A percentile compares a stretch with the other conserved stretches of the same genome.
Conservation (phyloP, 2,329 filamentous ascomycete genomes). For the Macrophomina tecta region DNA sequence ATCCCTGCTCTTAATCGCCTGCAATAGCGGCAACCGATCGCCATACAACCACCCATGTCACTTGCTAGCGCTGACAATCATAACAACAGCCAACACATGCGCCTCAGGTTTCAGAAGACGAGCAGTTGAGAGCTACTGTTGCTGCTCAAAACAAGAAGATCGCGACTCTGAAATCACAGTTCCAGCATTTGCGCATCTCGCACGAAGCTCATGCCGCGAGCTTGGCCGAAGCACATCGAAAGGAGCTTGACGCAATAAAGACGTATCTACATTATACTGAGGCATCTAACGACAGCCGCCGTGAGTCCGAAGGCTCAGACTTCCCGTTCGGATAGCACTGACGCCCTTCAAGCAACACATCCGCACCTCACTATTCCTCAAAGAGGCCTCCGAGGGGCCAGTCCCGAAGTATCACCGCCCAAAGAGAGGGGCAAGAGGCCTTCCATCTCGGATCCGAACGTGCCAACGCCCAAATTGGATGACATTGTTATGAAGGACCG, state of each 20-base stretch:
- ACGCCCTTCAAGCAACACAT: not conserved
- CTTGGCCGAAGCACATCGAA: slow-evolving; percentile 46
- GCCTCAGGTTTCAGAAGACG: slow-evolving; percentile 27
- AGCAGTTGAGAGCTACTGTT: slow-evolving; percentile 40
- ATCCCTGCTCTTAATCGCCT: not conserved
- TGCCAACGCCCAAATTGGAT: not conserved
- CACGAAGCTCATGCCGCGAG: slow-evolving; percentile 48
- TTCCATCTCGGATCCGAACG: not conserved
- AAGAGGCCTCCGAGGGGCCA: not conserved
- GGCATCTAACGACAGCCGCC: slow-evolving; percentile 33
- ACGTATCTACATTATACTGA: slow-evolving; percentile 48
- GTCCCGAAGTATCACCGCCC: not conserved
- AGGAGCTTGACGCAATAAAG: slow-evolving; percentile 47
- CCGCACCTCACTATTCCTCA: not conserved
- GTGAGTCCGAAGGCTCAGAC: not conserved
- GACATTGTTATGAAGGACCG: not conserved
- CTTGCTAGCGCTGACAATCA: slow-evolving; percentile 9
- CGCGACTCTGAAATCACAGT: slow-evolving; percentile 43
- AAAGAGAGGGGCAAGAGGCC: not conserved
- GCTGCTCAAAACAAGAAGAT: slow-evolving; percentile 41
- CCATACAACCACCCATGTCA: not conserved
- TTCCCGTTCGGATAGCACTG: not conserved
- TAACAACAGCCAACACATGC: slow-evolving; percentile 8
- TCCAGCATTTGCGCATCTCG: slow-evolving; percentile 42
- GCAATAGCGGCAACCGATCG: not conserved